These are phyloP conservation scores for Ormosia emarginata DNA, from an alignment of 306 rosid genomes.

Conservation along the genomic window DNA sequence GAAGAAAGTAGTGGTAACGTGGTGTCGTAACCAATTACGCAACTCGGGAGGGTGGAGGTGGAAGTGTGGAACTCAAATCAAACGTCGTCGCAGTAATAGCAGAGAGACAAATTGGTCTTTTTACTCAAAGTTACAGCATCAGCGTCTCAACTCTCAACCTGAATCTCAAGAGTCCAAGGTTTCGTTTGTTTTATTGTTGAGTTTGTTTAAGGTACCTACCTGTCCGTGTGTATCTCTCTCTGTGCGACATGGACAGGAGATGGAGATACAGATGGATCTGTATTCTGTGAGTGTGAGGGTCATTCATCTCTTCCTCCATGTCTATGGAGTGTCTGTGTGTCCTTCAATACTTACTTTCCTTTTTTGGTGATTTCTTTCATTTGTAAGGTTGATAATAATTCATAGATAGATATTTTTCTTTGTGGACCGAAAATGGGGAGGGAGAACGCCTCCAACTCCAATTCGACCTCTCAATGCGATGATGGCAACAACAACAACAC, in stretches of 20 bases:
- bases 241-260: conserved; percentile 22
- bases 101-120: neutral
- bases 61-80: neutral
- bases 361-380: neutral
- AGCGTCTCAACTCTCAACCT: too few relatives aligned
- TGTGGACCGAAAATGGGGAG: conserved; percentile 47
- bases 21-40: too few relatives aligned
- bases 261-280: conserved; percentile 49
- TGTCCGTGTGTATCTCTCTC: neutral
- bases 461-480: conserved; percentile 30
- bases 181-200: neutral
- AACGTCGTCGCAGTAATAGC: neutral
- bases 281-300: neutral
- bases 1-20: neutral
- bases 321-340: conserved; percentile 8
- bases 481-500: neutral
- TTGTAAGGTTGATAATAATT: conserved; percentile 11
- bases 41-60: too few relatives aligned
- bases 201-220: neutral
- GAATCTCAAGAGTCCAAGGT: neutral
- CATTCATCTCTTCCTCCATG: conserved; percentile 6
- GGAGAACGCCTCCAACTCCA: conserved; percentile 47
- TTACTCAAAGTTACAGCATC: neutral
- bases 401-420: neutral
- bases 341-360: neutral